These are phyloP conservation scores for Epichloe sylvatica DNA, from an alignment of 2,329 filamentous ascomycete genomes.

Conservation along the genomic window DNA sequence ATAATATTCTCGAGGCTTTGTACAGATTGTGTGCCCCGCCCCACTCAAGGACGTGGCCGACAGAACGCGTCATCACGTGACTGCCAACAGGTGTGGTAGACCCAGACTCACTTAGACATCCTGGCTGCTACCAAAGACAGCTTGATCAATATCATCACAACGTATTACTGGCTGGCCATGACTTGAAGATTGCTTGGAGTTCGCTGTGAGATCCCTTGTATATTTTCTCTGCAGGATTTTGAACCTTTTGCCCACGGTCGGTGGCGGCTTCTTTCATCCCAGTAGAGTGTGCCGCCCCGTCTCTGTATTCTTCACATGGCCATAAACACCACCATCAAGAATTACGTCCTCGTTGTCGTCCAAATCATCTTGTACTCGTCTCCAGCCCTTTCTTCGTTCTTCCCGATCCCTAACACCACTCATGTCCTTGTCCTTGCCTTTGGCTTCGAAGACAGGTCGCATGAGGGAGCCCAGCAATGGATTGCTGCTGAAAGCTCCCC, in stretches of 20 bases:
- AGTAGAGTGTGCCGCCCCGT: slow-evolving; percentile 21
- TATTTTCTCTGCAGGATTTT: too few relatives aligned
- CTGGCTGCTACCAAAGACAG: too few relatives aligned
- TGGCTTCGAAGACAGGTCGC: slow-evolving; percentile 43
- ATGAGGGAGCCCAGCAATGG: slow-evolving; percentile 53
- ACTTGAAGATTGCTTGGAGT: too few relatives aligned
- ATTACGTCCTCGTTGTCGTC: slow-evolving; percentile 46
- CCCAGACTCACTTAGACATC: too few relatives aligned
- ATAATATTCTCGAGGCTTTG: too few relatives aligned
- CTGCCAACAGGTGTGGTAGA: neutral
- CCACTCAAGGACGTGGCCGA: neutral
- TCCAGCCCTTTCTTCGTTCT: slow-evolving; percentile 35
- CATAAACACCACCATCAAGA: slow-evolving; percentile 41
- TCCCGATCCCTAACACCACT: slow-evolving; percentile 26
- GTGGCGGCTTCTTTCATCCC: neutral
- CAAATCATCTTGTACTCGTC: slow-evolving; percentile 46
- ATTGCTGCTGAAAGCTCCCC: slow-evolving; percentile 54
- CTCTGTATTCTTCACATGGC: slow-evolving; percentile 14
- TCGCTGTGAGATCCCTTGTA: too few relatives aligned
- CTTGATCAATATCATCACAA: too few relatives aligned
- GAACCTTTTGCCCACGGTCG: too few relatives aligned
- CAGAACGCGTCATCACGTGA: slow-evolving; percentile 6
- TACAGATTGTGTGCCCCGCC: neutral
- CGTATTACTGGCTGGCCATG: too few relatives aligned
- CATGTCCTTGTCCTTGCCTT: slow-evolving; percentile 31